Evolutionary conservation across 352 stramenopile species (phyloP).

Genomic region (Saprolegnia parasitica): DNA sequence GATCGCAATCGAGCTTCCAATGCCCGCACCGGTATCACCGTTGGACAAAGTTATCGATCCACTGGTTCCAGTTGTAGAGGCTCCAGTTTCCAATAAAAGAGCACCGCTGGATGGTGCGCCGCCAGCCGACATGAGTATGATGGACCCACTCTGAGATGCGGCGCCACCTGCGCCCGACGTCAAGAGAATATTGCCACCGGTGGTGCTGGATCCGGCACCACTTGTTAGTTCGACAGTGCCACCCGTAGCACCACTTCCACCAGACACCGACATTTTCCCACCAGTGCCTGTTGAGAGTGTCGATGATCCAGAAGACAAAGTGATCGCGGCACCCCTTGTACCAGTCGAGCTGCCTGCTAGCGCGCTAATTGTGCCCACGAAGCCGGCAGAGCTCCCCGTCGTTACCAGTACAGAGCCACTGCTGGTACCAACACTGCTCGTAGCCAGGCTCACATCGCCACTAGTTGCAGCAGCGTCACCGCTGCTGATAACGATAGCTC

Average conservation of each 20-base stretch:
- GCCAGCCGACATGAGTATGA: neutral
- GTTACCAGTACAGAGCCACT: conserved; percentile 2
- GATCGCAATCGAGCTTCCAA: neutral
- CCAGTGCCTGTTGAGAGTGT: neutral
- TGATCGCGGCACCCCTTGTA: neutral
- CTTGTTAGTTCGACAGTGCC: conserved; percentile 39
- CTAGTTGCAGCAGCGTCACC: conserved; percentile 9
- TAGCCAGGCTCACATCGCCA: conserved; percentile 27
- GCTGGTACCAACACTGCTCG: conserved; percentile 30
- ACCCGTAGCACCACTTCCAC: neutral
- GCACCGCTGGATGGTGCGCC: neutral
- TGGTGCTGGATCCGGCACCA: conserved; percentile 51
- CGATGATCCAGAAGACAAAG: conserved; percentile 9
- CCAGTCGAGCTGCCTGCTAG: neutral
- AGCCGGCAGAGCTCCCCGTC: neutral
- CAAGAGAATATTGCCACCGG: conserved; percentile 57
- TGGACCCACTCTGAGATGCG: neutral
- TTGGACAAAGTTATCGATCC: conserved; percentile 1
- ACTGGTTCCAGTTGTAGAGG: neutral
- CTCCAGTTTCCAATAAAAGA: neutral
- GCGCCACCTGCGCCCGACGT: conserved; percentile 51
- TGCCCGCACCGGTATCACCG: neutral
- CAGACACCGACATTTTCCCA: neutral
- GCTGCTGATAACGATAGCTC: conserved; percentile 5
- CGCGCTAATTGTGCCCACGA: conserved; percentile 17